phyloP scores from a whole-genome alignment of 768 basidiomycete genomes.

The Trametes cingulata region DNA sequence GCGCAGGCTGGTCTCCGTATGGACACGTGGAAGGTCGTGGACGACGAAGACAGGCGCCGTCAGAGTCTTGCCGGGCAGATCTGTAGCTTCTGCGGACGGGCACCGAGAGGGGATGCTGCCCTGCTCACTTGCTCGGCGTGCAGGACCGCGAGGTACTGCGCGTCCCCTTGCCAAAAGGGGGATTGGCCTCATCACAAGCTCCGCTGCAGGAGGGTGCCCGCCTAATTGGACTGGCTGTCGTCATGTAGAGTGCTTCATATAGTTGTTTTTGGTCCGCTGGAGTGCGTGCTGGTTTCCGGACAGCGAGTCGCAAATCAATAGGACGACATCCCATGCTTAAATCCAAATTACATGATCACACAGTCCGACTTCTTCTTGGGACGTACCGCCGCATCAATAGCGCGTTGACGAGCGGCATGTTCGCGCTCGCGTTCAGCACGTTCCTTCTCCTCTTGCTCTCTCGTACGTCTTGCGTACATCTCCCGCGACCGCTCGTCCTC shows the following conservation, averaged over 20 bases:
- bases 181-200: slow-evolving; percentile 46
- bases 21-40: slow-evolving; percentile 23
- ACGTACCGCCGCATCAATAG: slow-evolving; percentile 2
- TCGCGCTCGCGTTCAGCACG: slow-evolving; percentile 17
- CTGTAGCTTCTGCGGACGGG: slow-evolving; percentile 40
- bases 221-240: not conserved
- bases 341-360: slow-evolving; percentile 24
- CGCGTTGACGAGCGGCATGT: slow-evolving; percentile 11
- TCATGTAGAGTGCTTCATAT: not conserved
- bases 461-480: slow-evolving; percentile 36
- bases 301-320: not conserved
- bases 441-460: slow-evolving; percentile 37
- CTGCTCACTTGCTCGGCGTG: slow-evolving; percentile 38
- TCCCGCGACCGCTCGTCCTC: slow-evolving; percentile 57
- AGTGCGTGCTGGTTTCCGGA: too few relatives aligned
- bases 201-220: slow-evolving; percentile 30
- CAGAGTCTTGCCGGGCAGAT: slow-evolving; percentile 27
- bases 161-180: slow-evolving; percentile 38
- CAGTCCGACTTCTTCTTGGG: slow-evolving; percentile 30
- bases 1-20: not conserved
- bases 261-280: too few relatives aligned
- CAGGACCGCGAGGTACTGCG: slow-evolving; percentile 39
- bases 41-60: slow-evolving; percentile 37
- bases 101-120: slow-evolving; percentile 22
- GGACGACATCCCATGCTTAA: too few relatives aligned